These are phyloP conservation scores for Eucalyptus marginata DNA, from an alignment of 345 rosid genomes.

Conservation along the genomic window DNA sequence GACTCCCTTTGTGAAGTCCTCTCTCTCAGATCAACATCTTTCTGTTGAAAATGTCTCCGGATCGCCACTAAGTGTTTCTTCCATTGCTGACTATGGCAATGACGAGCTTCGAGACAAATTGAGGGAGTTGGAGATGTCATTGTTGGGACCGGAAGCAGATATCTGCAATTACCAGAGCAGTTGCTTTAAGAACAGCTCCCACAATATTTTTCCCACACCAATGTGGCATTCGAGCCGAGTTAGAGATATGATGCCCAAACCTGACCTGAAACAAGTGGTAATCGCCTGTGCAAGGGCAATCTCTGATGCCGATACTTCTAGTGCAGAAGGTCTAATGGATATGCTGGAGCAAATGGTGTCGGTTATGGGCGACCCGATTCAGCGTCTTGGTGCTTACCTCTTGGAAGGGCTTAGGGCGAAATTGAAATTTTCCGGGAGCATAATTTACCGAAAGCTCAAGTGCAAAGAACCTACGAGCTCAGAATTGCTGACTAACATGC, in stretches of 20 bases:
- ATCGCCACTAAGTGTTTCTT: neutral
- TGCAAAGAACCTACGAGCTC: neutral
- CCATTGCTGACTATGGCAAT: neutral
- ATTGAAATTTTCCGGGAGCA: neutral
- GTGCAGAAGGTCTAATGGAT: neutral
- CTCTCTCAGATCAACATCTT: neutral
- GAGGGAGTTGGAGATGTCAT: neutral
- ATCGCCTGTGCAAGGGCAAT: neutral
- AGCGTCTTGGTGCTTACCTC: neutral
- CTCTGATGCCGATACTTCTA: neutral
- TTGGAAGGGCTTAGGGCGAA: slow-evolving; percentile 1
- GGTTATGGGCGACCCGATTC: neutral
- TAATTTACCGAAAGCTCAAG: neutral
- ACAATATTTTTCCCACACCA: neutral
- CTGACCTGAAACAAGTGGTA: neutral
- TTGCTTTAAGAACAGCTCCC: neutral
- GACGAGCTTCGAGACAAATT: neutral
- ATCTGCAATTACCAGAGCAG: neutral
- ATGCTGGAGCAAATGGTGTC: neutral
- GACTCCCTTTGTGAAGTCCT: neutral
- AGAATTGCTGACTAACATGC: neutral
- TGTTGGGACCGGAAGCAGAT: neutral
- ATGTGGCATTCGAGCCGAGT: neutral
- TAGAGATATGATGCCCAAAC: neutral
- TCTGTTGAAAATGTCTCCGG: neutral